Conservation (phyloP, 331 rosid genomes). For the Phaseolus coccineus region DNA sequence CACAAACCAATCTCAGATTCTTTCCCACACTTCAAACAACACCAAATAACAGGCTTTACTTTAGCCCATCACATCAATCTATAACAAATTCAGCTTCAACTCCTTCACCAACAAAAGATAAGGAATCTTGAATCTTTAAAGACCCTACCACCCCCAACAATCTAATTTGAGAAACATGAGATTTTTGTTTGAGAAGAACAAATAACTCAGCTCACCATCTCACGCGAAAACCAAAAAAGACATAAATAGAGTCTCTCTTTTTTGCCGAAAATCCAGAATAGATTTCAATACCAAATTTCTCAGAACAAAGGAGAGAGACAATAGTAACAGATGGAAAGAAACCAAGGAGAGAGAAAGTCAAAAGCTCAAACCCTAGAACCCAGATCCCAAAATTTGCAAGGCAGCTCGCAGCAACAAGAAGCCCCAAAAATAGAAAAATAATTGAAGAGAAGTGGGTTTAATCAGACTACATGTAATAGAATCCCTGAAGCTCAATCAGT, state of each 20-base stretch:
- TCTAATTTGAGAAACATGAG: slow-evolving; percentile 33
- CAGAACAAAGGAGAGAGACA: slow-evolving; percentile 45
- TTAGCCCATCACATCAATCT: slow-evolving; percentile 52
- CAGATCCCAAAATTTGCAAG: slow-evolving; percentile 77
- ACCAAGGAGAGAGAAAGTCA: slow-evolving; percentile 47
- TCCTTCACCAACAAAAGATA: slow-evolving; percentile 34
- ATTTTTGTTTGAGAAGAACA: slow-evolving; percentile 24
- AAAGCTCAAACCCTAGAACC: slow-evolving; percentile 68
- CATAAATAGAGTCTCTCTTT: not conserved
- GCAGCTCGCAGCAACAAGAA: slow-evolving; percentile 37
- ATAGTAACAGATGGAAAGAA: slow-evolving; percentile 42
- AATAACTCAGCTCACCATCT: slow-evolving; percentile 42
- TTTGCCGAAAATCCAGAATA: slow-evolving; percentile 27
- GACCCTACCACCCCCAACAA: slow-evolving; percentile 42
- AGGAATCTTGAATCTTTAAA: slow-evolving; percentile 38
- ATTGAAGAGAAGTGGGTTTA: slow-evolving; percentile 39
- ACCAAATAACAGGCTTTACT: slow-evolving; percentile 12
- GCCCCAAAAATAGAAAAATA: not conserved
- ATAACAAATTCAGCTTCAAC: slow-evolving; percentile 40
- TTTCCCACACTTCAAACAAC: slow-evolving; percentile 18
- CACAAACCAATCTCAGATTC: slow-evolving; percentile 38
- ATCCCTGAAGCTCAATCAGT: slow-evolving; percentile 33
- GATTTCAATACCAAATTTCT: slow-evolving; percentile 44
- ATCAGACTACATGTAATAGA: slow-evolving; percentile 23
- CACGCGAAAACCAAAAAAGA: slow-evolving; percentile 42